Evolutionary conservation across 148 eudicot genomes (phyloP).

Genomic region (Arctostaphylos glauca): DNA sequence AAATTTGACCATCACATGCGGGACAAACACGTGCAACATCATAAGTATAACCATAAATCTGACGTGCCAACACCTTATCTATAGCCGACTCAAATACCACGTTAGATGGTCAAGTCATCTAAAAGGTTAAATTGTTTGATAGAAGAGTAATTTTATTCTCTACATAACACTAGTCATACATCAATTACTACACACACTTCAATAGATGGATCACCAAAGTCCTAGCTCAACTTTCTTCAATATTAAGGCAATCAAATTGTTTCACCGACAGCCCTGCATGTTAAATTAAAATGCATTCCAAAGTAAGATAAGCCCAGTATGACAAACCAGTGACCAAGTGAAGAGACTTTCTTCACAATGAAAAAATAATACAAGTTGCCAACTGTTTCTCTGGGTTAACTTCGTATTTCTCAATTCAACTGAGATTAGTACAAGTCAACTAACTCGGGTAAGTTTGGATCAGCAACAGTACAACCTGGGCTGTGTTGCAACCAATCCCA

Average conservation of each 20-base stretch:
- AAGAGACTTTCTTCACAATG: not conserved
- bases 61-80: not conserved
- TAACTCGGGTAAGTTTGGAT: too few relatives aligned
- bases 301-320: not conserved
- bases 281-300: not conserved
- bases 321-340: slow-evolving; percentile 1
- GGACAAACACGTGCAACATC: not conserved
- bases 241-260: not conserved
- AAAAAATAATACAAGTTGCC: not conserved
- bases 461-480: too few relatives aligned
- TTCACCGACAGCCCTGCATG: not conserved
- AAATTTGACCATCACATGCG: not conserved
- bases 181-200: not conserved
- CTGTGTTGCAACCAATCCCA: too few relatives aligned
- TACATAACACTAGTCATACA: not conserved
- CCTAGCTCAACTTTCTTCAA: not conserved
- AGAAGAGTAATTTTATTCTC: not conserved
- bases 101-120: not conserved
- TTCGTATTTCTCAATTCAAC: not conserved
- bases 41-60: not conserved
- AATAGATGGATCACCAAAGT: slow-evolving; percentile 8
- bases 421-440: not conserved
- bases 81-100: not conserved
- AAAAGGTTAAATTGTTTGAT: not conserved
- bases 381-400: not conserved